Evolutionary conservation across 352 stramenopile species (phyloP), one percentile per base, ranked within the genome.

Genomic region (Phytopythium chamaehyphon): DNA sequence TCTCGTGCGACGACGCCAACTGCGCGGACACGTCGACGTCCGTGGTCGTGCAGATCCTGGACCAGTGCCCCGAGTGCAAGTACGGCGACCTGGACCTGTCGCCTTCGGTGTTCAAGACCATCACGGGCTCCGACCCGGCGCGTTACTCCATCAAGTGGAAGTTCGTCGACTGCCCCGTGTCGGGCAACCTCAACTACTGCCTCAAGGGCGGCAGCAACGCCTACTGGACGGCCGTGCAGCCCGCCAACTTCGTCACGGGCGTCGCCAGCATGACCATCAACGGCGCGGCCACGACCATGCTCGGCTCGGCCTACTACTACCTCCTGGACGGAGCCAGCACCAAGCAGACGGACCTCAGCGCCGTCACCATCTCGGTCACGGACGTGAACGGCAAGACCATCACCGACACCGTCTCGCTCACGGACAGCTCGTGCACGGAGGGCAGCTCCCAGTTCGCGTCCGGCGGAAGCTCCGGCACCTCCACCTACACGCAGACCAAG

Each of bases 261-360:
- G 62, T 83, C 43, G 47, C 57, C 51, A 68, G 61, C 18, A 47
- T 83, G 24, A 49, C 61, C 57, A 79, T 83, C 55, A 81, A 83
- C 46, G 67, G 69, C 31, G 78, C 15, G 64, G 74, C 50, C 50
- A 77, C 68, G 5, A 74, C 54, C 12, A 85, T 86, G 73, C 54
- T 86, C 22, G 64, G 59, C 51, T 76, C 71, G 24, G 73, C 73
- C 1, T 83, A 81, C 55, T 84, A 84, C 71, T 84, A 76, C 54
- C 52, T 84, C 19, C 43, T 83, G 10, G 68, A 86, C 33, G 71
- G 71, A 12, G 28, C 69, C 2, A 68, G 71, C 18, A 47, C 40
- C 28, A 40, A 43, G 12, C 47, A 65, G 44, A 59, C 59, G 0
- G 72, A 80, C 42, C 57, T 79, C 8, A 51, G 54, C 22, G 60